Conservation (phyloP, 495 filamentous ascomycete species). For the Corynascus novoguineensis region DNA sequence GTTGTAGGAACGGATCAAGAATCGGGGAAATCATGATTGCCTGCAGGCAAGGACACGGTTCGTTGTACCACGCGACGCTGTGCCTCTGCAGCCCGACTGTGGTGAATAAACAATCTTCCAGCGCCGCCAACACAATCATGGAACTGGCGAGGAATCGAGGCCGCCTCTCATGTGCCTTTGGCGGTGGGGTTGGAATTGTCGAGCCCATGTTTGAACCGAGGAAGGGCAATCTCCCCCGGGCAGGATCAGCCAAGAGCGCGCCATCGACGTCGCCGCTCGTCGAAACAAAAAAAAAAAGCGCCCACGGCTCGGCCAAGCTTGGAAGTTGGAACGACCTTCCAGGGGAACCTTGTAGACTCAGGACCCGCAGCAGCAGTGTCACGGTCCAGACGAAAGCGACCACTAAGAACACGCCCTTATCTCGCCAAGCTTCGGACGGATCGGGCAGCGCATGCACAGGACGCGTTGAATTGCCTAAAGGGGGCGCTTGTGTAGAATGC, state of each 20-base stretch:
- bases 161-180: not conserved
- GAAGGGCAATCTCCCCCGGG: not conserved
- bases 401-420: conserved; percentile 20
- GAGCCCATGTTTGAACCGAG: not conserved
- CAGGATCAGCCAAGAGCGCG: conserved; percentile 11
- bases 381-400: conserved; percentile 11
- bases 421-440: conserved; percentile 9
- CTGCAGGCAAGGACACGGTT: not conserved
- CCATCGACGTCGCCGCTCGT: conserved; percentile 17
- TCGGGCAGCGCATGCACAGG: not conserved
- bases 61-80: not conserved
- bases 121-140: not conserved
- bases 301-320: conserved; percentile 11
- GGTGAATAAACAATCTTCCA: not conserved
- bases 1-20: not conserved
- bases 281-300: conserved; percentile 1
- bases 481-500: not conserved
- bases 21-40: not conserved
- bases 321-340: conserved; percentile 18
- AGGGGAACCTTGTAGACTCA: conserved; percentile 20
- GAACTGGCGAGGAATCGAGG: not conserved
- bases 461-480: not conserved
- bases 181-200: not conserved
- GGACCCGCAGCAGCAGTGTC: conserved; percentile 14
- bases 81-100: not conserved